phyloP scores from a whole-genome alignment of 108 stramenopile species.

The Skeletonema grethae region DNA sequence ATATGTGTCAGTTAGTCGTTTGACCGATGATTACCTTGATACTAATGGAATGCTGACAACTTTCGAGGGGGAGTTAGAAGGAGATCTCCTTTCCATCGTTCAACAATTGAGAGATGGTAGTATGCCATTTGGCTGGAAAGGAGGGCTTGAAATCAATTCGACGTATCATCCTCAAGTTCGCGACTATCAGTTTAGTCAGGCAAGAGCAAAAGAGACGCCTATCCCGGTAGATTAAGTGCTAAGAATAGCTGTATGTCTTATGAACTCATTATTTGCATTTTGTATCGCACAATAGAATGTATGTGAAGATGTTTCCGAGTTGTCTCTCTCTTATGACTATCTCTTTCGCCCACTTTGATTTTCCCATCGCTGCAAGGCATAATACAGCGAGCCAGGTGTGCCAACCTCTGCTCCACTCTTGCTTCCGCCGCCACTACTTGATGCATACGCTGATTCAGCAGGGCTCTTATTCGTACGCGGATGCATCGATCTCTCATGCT shows the following conservation, averaged over 20 bases:
- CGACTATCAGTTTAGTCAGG: background rate
- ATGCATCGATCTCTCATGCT: conserved; percentile 49
- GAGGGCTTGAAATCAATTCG: background rate
- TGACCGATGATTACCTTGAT: conserved; percentile 75
- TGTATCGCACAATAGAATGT: background rate
- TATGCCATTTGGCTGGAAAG: background rate
- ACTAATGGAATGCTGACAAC: conserved; percentile 55
- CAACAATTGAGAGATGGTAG: background rate
- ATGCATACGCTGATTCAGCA: conserved; percentile 16
- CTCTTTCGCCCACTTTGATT: conserved; percentile 8
- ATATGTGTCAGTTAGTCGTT: conserved; percentile 72
- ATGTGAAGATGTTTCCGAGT: too few species aligned
- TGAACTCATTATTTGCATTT: background rate
- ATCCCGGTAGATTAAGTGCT: background rate
- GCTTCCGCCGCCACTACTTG: background rate
- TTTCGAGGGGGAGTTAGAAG: conserved; percentile 68
- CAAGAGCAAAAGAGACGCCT: background rate
- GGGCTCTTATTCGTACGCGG: conserved; percentile 45
- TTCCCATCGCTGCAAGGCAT: conserved; percentile 39
- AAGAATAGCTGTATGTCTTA: background rate
- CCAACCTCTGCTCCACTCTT: conserved; percentile 15
- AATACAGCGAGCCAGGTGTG: conserved; percentile 42
- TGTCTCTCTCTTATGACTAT: background rate
- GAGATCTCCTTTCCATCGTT: background rate
- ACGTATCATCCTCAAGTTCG: background rate